Evolutionary conservation across 2,329 filamentous ascomycete genomes (phyloP).

Genomic region (Aspergillus proliferans): DNA sequence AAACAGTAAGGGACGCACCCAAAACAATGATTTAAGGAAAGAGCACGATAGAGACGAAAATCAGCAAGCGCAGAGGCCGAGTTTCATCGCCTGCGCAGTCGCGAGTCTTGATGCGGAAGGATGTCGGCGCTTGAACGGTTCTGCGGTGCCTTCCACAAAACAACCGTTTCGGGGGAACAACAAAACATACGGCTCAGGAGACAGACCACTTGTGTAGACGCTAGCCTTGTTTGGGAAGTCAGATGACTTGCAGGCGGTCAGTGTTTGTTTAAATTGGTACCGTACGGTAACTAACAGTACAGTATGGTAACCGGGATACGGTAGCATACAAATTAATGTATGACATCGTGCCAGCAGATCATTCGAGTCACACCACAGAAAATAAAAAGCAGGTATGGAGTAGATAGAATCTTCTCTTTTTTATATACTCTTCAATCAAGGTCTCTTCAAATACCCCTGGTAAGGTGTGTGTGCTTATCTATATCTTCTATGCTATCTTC

Average conservation of each 20-base stretch:
- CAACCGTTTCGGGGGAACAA: background rate
- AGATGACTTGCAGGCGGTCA: background rate
- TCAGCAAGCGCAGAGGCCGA: background rate
- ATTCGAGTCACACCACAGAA: no score
- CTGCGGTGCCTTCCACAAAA: background rate
- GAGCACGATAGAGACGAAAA: constrained; percentile 6
- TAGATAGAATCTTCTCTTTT: no score
- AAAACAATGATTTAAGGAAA: constrained; percentile 3
- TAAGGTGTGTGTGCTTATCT: no score
- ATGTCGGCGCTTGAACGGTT: background rate
- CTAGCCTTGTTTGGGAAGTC: background rate
- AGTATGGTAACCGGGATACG: background rate
- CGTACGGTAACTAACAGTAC: background rate
- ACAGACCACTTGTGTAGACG: background rate
- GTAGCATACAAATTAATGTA: background rate
- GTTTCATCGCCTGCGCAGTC: background rate
- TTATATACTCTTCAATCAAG: no score
- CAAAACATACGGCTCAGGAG: background rate
- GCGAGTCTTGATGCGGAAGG: background rate
- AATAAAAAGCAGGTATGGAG: no score
- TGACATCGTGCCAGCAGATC: no score
- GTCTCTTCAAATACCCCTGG: no score
- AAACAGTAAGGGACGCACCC: constrained; percentile 18
- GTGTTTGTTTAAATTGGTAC: background rate
- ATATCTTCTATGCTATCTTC: no score